Base-by-base conservation (phyloP, 345 rosid genomes). In the Heritiera fomes region DNA sequence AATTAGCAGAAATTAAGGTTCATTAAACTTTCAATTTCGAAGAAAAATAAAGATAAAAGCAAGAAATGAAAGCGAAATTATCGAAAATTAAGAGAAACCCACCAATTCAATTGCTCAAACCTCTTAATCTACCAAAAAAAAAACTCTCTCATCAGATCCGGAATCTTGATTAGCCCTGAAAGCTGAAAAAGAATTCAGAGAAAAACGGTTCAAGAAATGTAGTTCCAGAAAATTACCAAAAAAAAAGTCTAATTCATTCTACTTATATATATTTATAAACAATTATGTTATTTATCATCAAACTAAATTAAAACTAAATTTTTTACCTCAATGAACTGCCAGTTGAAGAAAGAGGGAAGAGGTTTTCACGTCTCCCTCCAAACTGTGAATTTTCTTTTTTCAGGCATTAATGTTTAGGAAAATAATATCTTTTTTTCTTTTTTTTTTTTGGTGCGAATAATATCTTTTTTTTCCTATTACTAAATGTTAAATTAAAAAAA, bases 281-380 rank as follows among this genome's bases (percentile, higher is more conserved):
- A 32, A 52, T 32, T 34, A 34, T 17, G 9, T 32, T 52, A 50
- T 50, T 72, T 50, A 15, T 50, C 12, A 1, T 50, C 45, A 32
- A 49, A 49, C 17, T 71, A 28, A 71, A 32, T 28, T 60, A 34
- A 34, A 34, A 34, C 3, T 34, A 34, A 34, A 1, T 34, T 1
- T 34, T 34, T 34, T 34, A 34, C 38, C 38, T 34, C 38, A 17
- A 45, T 30, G 40, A 41, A 68, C 3, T 28, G 79, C 68, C 80
- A 77, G 59, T 56, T 28, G 73, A 62, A 64, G 64, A 43, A 55
- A 55, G 32, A 11, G 3, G 3, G 46, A 69, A 30, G 68, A 68
- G 30, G 68, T 77, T 43, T 34, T 66, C 47, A 45, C 28, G 56
- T 56, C 66, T 77, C 66, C 28, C 75, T 65, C 66, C 45, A 75